Evolutionary conservation across 768 basidiomycete genomes (phyloP).

Genomic region (Lactarius pseudohatsudake): DNA sequence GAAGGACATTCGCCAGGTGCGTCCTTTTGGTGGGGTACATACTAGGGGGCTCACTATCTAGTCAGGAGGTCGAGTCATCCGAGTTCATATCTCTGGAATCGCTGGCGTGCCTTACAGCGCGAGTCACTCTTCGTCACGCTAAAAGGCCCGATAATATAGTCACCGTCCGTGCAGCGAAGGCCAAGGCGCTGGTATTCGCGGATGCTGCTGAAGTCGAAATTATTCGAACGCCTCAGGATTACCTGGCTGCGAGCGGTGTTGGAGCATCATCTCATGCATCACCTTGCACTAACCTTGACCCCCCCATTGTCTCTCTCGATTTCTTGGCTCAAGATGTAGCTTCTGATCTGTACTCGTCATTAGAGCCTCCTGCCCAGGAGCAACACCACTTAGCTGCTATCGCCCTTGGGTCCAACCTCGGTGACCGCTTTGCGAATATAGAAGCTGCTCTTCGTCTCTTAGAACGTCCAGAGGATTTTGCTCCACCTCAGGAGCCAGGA

Average conservation of each 20-base stretch:
- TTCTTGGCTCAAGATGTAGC: background rate
- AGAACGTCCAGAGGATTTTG: slow-evolving; percentile 46
- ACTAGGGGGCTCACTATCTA: background rate
- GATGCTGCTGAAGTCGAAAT: slow-evolving; percentile 64
- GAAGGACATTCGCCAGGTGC: slow-evolving; percentile 38
- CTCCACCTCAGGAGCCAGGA: slow-evolving; percentile 32
- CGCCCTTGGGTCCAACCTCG: slow-evolving; percentile 88
- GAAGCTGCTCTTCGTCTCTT: slow-evolving; percentile 72
- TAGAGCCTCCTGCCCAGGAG: background rate
- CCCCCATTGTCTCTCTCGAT: slow-evolving; percentile 1
- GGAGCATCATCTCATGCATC: slow-evolving; percentile 13
- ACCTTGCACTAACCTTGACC: slow-evolving; percentile 12
- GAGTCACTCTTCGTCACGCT: slow-evolving; percentile 46
- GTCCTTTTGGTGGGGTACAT: slow-evolving; percentile 29
- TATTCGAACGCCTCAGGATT: slow-evolving; percentile 45
- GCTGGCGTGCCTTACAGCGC: slow-evolving; percentile 67
- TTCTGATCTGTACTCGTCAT: background rate
- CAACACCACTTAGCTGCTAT: slow-evolving; percentile 55
- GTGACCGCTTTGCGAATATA: slow-evolving; percentile 82
- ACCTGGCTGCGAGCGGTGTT: slow-evolving; percentile 28
- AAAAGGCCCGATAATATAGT: slow-evolving; percentile 35
- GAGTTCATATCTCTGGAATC: slow-evolving; percentile 71
- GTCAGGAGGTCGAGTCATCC: slow-evolving; percentile 35
- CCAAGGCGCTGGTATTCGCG: slow-evolving; percentile 67
- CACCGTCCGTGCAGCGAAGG: slow-evolving; percentile 65